Conservation (phyloP, 495 filamentous ascomycete species). For the Penicillium crystallinum region DNA sequence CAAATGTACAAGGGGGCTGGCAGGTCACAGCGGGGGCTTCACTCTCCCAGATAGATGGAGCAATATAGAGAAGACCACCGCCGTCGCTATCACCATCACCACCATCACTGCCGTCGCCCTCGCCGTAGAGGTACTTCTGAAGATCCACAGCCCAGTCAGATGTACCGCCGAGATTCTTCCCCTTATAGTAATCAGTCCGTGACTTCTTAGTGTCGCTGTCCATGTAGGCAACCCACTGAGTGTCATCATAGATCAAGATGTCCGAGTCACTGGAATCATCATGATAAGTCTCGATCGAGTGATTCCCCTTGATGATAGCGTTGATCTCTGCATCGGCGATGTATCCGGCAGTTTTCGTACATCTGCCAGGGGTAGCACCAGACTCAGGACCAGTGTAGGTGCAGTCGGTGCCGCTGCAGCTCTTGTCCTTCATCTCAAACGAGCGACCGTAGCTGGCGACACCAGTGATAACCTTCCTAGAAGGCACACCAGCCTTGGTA, state of each 20-base stretch:
- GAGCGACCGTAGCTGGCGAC: neutral
- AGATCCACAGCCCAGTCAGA: conserved; percentile 40
- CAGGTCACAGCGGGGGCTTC: too few species aligned
- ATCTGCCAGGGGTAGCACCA: conserved; percentile 6
- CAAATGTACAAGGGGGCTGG: too few species aligned
- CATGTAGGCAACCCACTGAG: conserved; percentile 37
- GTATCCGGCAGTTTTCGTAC: neutral
- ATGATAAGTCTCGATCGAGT: too few species aligned
- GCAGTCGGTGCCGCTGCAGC: neutral
- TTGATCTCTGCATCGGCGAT: conserved; percentile 14
- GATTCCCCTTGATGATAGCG: neutral
- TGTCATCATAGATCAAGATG: conserved; percentile 23
- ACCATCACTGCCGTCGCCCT: too few species aligned
- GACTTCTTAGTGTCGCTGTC: conserved; percentile 17
- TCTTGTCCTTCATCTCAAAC: neutral
- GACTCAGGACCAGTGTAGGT: neutral
- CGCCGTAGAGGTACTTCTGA: neutral
- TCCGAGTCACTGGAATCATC: neutral
- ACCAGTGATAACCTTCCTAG: conserved; percentile 28
- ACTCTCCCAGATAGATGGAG: too few species aligned
- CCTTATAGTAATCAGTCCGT: conserved; percentile 15
- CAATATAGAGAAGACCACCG: too few species aligned
- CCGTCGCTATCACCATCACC: neutral
- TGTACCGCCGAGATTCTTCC: conserved; percentile 26
- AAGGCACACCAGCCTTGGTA: conserved; percentile 45